Conservation (phyloP, 495 filamentous ascomycete species). For the Hypoxylon intermedium region DNA sequence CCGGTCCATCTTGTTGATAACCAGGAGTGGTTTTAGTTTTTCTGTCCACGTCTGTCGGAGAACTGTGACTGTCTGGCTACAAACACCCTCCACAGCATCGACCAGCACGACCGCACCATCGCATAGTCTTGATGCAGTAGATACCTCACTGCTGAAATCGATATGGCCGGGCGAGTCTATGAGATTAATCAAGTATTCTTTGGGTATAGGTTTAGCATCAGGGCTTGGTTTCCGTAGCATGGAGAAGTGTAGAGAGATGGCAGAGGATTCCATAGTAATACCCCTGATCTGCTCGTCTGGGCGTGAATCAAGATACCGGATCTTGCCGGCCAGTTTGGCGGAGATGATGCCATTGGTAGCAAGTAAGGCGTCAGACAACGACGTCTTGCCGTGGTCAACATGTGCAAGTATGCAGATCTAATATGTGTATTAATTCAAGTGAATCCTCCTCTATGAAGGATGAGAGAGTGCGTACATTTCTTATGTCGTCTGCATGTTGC, state of each 20-base stretch:
- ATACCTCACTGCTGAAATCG: conserved; percentile 98
- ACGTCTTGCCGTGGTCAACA: conserved; percentile 99
- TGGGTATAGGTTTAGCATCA: conserved; percentile 71
- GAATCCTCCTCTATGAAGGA: conserved; percentile 48
- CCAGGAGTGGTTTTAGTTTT: conserved; percentile 89
- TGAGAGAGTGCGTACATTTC: conserved; percentile 73
- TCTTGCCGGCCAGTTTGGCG: conserved; percentile 94
- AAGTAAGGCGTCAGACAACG: conserved; percentile 93
- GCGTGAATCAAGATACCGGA: conserved; percentile 94
- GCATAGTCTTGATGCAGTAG: conserved; percentile 90
- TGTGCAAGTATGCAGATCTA: conserved; percentile 98
- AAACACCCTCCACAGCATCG: conserved; percentile 98
- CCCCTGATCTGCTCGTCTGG: conserved; percentile 96
- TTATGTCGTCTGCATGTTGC: conserved; percentile 80
- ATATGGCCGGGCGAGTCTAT: conserved; percentile 99
- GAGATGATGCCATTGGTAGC: conserved; percentile 99
- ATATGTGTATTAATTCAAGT: conserved; percentile 18
- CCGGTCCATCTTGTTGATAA: conserved; percentile 98
- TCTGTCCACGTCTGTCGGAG: conserved; percentile 95
- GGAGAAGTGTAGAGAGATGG: conserved; percentile 95
- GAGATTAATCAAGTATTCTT: conserved; percentile 95
- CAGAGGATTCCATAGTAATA: conserved; percentile 99
- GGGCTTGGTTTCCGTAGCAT: conserved; percentile 73
- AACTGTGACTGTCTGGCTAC: conserved; percentile 97
- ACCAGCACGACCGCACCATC: conserved; percentile 95